Conservation (phyloP, 2,329 filamentous ascomycete species). For the Ophiostoma australiae region DNA sequence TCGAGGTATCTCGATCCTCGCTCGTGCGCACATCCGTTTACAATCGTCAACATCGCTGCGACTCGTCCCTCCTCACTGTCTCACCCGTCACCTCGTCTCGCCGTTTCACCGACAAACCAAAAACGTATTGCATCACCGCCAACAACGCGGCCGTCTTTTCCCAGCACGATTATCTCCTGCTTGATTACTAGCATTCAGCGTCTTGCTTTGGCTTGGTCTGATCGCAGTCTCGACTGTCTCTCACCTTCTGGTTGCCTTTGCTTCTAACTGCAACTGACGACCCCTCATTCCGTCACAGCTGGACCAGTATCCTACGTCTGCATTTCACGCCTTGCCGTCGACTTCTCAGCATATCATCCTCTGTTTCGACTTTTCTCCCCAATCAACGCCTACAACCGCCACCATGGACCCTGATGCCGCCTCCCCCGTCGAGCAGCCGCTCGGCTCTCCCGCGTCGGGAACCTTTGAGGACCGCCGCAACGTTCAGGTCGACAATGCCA, state of each 20-base stretch:
- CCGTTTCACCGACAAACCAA: constrained; percentile 5
- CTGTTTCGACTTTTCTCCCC: neutral
- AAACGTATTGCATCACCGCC: neutral
- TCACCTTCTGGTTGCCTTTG: neutral
- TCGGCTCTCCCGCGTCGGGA: constrained; percentile 26
- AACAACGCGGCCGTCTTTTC: neutral
- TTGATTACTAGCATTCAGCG: neutral
- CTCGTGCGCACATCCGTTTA: neutral
- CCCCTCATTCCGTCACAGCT: constrained; percentile 10
- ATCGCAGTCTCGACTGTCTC: neutral
- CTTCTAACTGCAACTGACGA: neutral
- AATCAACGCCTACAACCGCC: constrained; percentile 23
- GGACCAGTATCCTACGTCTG: neutral
- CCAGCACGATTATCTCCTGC: neutral
- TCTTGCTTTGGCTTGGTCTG: neutral
- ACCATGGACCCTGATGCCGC: constrained; percentile 48
- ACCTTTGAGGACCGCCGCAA: constrained; percentile 44
- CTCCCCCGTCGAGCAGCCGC: constrained; percentile 35
- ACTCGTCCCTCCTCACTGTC: neutral
- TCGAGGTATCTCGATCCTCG: neutral
- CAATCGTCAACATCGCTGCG: neutral
- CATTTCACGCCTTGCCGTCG: neutral
- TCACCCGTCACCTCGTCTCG: constrained; percentile 1
- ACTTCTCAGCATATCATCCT: neutral
- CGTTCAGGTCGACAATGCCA: constrained; percentile 76